These are phyloP conservation scores for Mucor indicus DNA, from an alignment of 371 early-diverging fungal species.

Conservation along the genomic window DNA sequence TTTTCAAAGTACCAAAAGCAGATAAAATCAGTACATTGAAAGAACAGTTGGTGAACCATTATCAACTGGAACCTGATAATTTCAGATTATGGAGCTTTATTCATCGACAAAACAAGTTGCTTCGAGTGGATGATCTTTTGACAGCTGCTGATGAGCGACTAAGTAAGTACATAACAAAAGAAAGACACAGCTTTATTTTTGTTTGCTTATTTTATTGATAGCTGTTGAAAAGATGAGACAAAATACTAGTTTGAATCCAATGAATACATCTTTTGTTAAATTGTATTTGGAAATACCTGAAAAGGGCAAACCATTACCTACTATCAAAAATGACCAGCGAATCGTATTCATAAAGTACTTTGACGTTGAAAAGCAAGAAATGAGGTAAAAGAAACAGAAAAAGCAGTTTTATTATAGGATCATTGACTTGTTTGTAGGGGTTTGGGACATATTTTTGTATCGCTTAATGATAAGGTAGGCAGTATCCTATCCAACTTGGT, in stretches of 20 bases:
- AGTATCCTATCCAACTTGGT: constrained; percentile 56
- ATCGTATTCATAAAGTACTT: constrained; percentile 85
- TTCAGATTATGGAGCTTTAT: constrained; percentile 86
- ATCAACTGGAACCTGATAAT: constrained; percentile 46
- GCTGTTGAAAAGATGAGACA: constrained; percentile 34
- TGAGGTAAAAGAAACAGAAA: constrained; percentile 43
- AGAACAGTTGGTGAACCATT: constrained; percentile 46
- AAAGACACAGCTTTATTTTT: neutral
- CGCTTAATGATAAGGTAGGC: constrained; percentile 53
- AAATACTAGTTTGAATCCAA: constrained; percentile 11
- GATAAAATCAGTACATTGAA: constrained; percentile 60
- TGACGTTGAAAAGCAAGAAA: constrained; percentile 59
- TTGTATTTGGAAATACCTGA: constrained; percentile 36
- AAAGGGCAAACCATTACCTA: constrained; percentile 24
- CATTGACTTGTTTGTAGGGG: constrained; percentile 33
- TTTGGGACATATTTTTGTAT: constrained; percentile 63
- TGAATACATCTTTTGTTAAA: constrained; percentile 27
- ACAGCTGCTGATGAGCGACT: constrained; percentile 29
- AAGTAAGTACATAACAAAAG: constrained; percentile 31
- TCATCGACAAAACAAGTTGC: constrained; percentile 80
- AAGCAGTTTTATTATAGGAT: neutral
- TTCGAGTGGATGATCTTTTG: constrained; percentile 75
- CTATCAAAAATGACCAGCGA: constrained; percentile 34
- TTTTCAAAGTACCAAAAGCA: constrained; percentile 54
- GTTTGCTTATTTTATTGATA: constrained; percentile 5